These are phyloP conservation scores for Tremella mesenterica DNA, from an alignment of 768 basidiomycete genomes.

Conservation along the genomic window DNA sequence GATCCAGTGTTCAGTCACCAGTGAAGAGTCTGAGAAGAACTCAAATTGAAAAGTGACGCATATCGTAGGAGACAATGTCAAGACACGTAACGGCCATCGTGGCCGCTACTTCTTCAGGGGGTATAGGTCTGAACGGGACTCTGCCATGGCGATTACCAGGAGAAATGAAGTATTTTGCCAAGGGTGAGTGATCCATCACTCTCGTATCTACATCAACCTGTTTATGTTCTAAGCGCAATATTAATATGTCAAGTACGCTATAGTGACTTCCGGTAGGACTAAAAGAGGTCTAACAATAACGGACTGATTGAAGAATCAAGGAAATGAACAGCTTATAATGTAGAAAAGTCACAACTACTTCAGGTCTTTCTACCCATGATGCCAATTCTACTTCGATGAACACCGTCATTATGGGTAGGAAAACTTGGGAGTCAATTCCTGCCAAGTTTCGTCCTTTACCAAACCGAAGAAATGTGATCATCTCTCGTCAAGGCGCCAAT, in stretches of 20 bases:
- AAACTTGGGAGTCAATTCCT: constrained; percentile 97
- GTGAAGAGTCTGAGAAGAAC: too few species aligned
- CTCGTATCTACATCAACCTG: too few species aligned
- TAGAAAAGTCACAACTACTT: too few species aligned
- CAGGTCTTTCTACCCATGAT: too few species aligned
- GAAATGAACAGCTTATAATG: too few species aligned
- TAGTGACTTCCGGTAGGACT: constrained; percentile 41
- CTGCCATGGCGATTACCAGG: constrained; percentile 83
- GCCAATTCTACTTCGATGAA: constrained; percentile 50
- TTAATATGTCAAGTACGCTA: not conserved
- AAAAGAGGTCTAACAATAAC: too few species aligned
- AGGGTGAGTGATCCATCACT: constrained; percentile 57
- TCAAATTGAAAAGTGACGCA: too few species aligned
- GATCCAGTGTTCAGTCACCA: too few species aligned
- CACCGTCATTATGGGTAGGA: constrained; percentile 86
- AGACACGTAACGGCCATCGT: constrained; percentile 75
- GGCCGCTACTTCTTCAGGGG: constrained; percentile 76
- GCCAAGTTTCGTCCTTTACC: constrained; percentile 68
- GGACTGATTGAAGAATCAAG: too few species aligned
- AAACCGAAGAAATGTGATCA: constrained; percentile 65
- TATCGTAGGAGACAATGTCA: not conserved
- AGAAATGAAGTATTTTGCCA: constrained; percentile 90
- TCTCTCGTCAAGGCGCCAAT: constrained; percentile 54
- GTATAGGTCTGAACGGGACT: constrained; percentile 66
- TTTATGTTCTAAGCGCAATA: too few species aligned